A percentile compares a stretch with the other conserved stretches of the same genome.
Conservation (phyloP, 305 asterid genomes). For the Fraxinus velutina region DNA sequence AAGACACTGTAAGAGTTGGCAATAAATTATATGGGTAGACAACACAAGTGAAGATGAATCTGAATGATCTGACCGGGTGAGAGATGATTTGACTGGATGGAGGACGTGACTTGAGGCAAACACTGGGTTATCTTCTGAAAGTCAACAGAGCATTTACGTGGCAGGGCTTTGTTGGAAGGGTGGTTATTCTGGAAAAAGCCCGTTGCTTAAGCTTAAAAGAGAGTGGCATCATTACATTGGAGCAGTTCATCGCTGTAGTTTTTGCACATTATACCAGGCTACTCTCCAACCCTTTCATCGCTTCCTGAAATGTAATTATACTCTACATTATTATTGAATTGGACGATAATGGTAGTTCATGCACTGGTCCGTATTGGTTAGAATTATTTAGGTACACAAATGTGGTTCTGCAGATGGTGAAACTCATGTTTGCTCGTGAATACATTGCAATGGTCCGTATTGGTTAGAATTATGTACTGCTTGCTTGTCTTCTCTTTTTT, state of each 20-base stretch:
- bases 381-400: background rate
- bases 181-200: constrained; percentile 26
- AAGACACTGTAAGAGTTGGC: constrained; percentile 34
- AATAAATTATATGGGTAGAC: constrained; percentile 28
- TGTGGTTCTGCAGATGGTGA: background rate
- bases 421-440: background rate
- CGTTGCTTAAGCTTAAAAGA: constrained; percentile 9
- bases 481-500: background rate
- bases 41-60: constrained; percentile 27
- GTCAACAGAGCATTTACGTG: constrained; percentile 31
- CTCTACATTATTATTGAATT: background rate
- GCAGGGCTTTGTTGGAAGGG: constrained; percentile 36
- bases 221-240: constrained; percentile 16
- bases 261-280: constrained; percentile 37
- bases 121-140: constrained; percentile 29
- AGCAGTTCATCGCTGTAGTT: constrained; percentile 24
- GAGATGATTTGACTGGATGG: constrained; percentile 20
- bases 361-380: background rate
- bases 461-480: background rate
- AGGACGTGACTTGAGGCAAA: constrained; percentile 30
- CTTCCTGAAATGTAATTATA: constrained; percentile 43
- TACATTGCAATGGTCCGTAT: background rate
- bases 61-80: constrained; percentile 26
- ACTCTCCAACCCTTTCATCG: constrained; percentile 26
- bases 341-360: background rate